These are phyloP conservation scores for Candida silvicultrix DNA, from an alignment of 805 yeast genomes.

Conservation along the genomic window DNA sequence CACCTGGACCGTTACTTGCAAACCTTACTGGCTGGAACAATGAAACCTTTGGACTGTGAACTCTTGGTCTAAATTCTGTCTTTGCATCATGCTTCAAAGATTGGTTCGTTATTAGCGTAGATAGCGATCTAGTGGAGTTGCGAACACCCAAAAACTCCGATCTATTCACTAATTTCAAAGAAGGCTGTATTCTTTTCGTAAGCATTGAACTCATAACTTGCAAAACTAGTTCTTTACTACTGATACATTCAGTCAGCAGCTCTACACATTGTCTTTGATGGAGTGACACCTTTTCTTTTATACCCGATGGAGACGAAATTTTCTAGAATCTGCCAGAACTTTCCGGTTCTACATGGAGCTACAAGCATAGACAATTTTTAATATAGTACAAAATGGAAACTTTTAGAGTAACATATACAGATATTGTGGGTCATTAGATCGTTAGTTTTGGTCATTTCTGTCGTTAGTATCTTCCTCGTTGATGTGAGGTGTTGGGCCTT, in stretches of 20 bases:
- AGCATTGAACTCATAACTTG: neutral
- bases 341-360: too few relatives aligned
- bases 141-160: neutral
- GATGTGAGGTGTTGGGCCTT: neutral
- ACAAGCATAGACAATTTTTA: too few relatives aligned
- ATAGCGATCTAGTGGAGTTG: neutral
- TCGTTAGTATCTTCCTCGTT: neutral
- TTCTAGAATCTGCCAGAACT: constrained; percentile 1
- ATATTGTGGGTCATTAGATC: neutral
- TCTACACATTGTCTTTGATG: too few relatives aligned
- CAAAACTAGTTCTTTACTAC: too few relatives aligned
- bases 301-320: neutral
- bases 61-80: neutral
- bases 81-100: neutral
- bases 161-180: neutral
- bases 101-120: neutral
- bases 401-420: too few relatives aligned
- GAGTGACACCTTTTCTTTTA: neutral
- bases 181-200: neutral
- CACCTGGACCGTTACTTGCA: constrained; percentile 10
- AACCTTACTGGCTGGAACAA: constrained; percentile 7
- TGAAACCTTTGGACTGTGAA: neutral
- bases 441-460: neutral
- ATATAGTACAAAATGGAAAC: too few relatives aligned
- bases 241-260: too few relatives aligned